Conservation (phyloP, 306 rosid genomes). For the Corylus avellana region DNA sequence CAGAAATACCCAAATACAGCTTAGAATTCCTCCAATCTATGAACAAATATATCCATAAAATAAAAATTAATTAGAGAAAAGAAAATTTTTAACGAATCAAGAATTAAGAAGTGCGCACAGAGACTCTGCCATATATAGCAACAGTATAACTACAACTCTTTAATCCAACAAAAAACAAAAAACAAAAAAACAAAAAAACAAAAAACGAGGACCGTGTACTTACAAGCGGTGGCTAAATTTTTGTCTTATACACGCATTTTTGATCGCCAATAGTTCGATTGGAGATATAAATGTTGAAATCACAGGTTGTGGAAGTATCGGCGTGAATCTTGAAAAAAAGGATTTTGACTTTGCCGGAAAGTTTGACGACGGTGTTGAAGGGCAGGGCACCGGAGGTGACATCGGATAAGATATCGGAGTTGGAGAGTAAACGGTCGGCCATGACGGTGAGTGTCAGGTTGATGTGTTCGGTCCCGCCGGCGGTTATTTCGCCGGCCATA, state of each 20-base stretch:
- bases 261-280: conserved; percentile 19
- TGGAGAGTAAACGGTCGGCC: conserved; percentile 54
- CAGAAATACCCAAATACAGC: no score
- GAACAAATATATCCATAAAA: no score
- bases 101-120: not conserved
- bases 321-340: conserved; percentile 44
- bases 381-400: conserved; percentile 39
- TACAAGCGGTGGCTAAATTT: conserved; percentile 27
- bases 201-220: not conserved
- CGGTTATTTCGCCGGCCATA: conserved; percentile 33
- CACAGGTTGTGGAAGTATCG: conserved; percentile 49
- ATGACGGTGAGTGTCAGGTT: conserved; percentile 49
- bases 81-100: no score
- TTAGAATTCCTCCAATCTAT: no score
- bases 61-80: no score
- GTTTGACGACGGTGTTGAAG: conserved; percentile 31
- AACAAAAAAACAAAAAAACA: not conserved
- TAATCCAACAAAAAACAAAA: not conserved
- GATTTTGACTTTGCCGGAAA: conserved; percentile 43
- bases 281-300: conserved; percentile 35
- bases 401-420: conserved; percentile 35
- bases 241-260: conserved; percentile 39
- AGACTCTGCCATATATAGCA: not conserved
- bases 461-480: conserved; percentile 35
- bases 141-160: not conserved